Evolutionary conservation across 2,329 filamentous ascomycete genomes (phyloP).

Genomic region (Pseudocercospora fijiensis): DNA sequence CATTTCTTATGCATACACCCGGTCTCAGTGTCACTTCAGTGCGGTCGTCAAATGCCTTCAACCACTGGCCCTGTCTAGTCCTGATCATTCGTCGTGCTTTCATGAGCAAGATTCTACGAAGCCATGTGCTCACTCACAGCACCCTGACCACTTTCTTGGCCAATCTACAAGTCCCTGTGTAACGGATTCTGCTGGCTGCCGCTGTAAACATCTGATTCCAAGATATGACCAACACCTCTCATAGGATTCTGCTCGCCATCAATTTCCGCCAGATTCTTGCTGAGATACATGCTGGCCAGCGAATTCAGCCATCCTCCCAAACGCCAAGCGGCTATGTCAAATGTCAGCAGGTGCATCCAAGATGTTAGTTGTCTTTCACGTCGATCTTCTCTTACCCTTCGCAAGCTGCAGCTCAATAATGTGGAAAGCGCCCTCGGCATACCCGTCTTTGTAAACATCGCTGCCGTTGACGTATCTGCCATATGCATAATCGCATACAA

Average conservation of each 20-base stretch:
- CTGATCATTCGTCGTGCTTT: not conserved
- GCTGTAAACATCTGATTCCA: not conserved
- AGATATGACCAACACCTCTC: not conserved
- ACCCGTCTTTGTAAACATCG: constrained; percentile 41
- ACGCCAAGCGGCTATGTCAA: constrained; percentile 35
- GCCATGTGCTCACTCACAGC: not conserved
- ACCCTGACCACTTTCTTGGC: not conserved
- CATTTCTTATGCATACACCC: not conserved
- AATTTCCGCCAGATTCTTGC: not conserved
- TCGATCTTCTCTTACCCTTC: constrained; percentile 31
- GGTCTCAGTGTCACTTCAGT: not conserved
- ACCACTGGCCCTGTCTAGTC: not conserved
- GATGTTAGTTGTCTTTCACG: not conserved
- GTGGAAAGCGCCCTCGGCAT: constrained; percentile 41
- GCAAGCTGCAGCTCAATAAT: constrained; percentile 45
- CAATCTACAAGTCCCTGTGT: not conserved
- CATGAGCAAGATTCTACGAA: not conserved
- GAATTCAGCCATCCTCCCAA: constrained; percentile 44
- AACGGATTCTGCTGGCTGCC: not conserved
- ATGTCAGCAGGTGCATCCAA: not conserved
- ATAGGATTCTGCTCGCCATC: not conserved
- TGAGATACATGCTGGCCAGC: constrained; percentile 22
- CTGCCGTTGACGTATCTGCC: constrained; percentile 34
- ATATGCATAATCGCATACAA: constrained; percentile 45
- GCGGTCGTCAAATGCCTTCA: not conserved